phyloP scores from a whole-genome alignment of 2,329 filamentous ascomycete genomes.

The Dactylellina cionopaga region DNA sequence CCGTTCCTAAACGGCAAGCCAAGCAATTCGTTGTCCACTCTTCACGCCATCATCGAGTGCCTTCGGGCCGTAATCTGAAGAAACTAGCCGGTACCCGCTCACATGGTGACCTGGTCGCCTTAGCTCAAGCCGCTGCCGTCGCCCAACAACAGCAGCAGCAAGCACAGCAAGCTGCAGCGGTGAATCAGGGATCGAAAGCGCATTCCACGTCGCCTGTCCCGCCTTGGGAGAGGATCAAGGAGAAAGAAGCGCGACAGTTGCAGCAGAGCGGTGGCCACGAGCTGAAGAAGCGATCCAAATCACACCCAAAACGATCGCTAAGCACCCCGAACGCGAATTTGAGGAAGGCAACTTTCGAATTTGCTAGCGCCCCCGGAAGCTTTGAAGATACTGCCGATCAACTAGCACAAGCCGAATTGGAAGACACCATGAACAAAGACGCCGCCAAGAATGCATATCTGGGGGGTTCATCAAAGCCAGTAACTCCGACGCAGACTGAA shows the following conservation, averaged over 20 bases:
- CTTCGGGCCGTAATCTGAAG: constrained; percentile 48
- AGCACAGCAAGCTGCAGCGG: constrained; percentile 32
- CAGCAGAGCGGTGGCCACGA: constrained; percentile 49
- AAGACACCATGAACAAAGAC: constrained; percentile 48
- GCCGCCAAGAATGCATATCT: constrained; percentile 51
- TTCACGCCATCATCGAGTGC: constrained; percentile 52
- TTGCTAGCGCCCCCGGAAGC: constrained; percentile 49
- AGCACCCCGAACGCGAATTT: constrained; percentile 49
- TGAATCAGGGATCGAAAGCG: constrained; percentile 50
- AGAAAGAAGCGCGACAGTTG: constrained; percentile 25
- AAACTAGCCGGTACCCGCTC: constrained; percentile 51
- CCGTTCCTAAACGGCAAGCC: constrained; percentile 41
- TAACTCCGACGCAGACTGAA: constrained; percentile 42
- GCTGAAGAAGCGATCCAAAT: constrained; percentile 43
- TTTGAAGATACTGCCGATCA: constrained; percentile 50
- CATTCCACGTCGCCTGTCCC: constrained; percentile 48
- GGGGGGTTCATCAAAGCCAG: constrained; percentile 41
- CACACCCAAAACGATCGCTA: constrained; percentile 48
- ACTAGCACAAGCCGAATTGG: constrained; percentile 44
- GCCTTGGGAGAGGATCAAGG: constrained; percentile 45
- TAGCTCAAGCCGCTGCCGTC: constrained; percentile 46
- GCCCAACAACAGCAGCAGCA: constrained; percentile 40
- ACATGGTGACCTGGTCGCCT: constrained; percentile 51
- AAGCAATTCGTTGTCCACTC: constrained; percentile 53
- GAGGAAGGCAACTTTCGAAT: constrained; percentile 49